Evolutionary conservation across 2,329 filamentous ascomycete species (phyloP), one percentile per base, ranked within the genome.

Genomic region (Paecilomyces sp.): DNA sequence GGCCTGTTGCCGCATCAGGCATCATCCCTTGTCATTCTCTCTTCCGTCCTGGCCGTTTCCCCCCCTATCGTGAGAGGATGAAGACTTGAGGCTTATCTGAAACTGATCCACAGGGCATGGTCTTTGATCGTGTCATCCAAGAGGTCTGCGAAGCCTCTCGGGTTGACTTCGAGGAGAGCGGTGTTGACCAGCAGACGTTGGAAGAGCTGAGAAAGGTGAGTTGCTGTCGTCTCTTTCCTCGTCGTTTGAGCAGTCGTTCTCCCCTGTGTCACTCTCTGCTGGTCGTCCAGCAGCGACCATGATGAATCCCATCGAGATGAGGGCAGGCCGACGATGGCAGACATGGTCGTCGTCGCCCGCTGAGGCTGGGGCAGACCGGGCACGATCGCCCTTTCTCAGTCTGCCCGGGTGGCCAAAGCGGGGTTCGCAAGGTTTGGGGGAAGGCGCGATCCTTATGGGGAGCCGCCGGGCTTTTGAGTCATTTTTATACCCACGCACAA

Each of bases 91-190:
- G 64, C 72, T 75, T 62, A 74, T 68, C 30, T 34, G 47, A 54
- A 65, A 61, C 58, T 57, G 62, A 60, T 67, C 60, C 61, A 68
- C 63, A 87, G 80, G 94, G 94, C 70, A 79, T 80, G 66, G 88
- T 97, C 71, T 99, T 97, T 72, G 82, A 88, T 63, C 91, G 94
- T 79, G 92, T 99, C 73, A 91, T 97, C 76, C 88, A 93, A 68
- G 89, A 90, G 79, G 92, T 99, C 72, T 90, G 97, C 76, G 89
- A 93, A 68, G 88, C 88, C 66, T 97, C 93, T 71, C 85, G 90
- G 71, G 90, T 93, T 71, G 94, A 97, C 77, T 97, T 99, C 74
- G 94, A 99, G 76, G 94, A 99, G 79, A 91, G 89, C 68, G 94
- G 94, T 69, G 89, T 97, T 65, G 91, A 96, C 69, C 89, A 93